Base-by-base conservation (phyloP, 371 early-diverging fungal species). In the Mucor irregularis region DNA sequence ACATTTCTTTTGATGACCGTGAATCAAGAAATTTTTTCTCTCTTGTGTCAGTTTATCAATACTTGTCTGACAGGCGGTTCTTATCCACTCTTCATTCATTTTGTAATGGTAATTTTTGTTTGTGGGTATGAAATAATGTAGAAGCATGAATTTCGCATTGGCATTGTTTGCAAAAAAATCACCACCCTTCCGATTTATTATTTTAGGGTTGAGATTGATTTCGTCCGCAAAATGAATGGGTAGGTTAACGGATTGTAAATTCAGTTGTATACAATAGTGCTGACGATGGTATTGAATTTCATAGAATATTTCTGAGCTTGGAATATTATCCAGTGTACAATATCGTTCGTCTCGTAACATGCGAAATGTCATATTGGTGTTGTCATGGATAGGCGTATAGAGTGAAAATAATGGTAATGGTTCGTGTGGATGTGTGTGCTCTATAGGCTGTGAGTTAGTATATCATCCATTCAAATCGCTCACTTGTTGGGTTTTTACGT, bases 341-440 rank as follows among this genome's bases (percentile, higher is more conserved):
- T 34, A 44, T 4, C 54, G 19, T 45, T 53, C 54, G 34, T 53
- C 45, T 25, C 45, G 33, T 17, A 53, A 22, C 45, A 53, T 19
- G 5, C 54, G 31, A 53, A 53, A 53, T 9, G 54, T 35, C 54
- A 53, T 53, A 37, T 21, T 19, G 10, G 14, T 22, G 16, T 45
- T 45, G 13, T 43, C 35, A 1, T 53, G 16, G 2, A 25, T 8
- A 3, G 44, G 2, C 16, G 33, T 44, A 42, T 44, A 33, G 19
- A 53, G 25, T 2, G 54, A 53, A 26, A 53, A 53, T 11, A 44
- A 45, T 11, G 45, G 45, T 24, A 53, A 42, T n/a, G 54, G 54
- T 35, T 43, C 54, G 45, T 53, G 54, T 35, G 54, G 54, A 44
- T 53, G 54, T n/a, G 54, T 42, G 17, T 53, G 54, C 17, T 53